Conservation (phyloP, 805 yeast species). For the Kluyveromyces lactis region DNA sequence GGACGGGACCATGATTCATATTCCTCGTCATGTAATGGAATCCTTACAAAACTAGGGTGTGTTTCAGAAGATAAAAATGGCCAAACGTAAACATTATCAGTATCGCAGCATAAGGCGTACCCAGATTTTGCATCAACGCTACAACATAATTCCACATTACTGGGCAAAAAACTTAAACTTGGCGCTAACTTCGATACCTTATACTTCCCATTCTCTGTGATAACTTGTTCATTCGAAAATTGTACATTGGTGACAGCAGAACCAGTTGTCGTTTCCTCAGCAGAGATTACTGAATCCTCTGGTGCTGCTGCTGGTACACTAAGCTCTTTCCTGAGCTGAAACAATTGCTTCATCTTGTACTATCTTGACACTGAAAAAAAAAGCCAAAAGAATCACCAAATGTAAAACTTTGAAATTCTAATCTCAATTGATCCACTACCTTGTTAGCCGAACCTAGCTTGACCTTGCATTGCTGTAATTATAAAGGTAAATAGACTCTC, state of each 20-base stretch:
- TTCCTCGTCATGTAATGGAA: constrained; percentile 22
- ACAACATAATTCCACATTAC: constrained; percentile 27
- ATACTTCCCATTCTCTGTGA: constrained; percentile 27
- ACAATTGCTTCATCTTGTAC: constrained; percentile 14
- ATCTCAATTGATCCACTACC: too few relatives aligned
- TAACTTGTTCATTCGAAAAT: constrained; percentile 10
- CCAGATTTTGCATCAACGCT: constrained; percentile 39
- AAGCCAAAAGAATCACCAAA: too few relatives aligned
- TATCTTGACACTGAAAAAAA: too few relatives aligned
- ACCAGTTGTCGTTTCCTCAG: constrained; percentile 3
- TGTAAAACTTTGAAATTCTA: too few relatives aligned
- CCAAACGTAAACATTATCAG: constrained; percentile 58
- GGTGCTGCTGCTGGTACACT: constrained; percentile 22
- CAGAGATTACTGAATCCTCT: constrained; percentile 13
- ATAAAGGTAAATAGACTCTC: too few relatives aligned
- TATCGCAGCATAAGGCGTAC: constrained; percentile 42
- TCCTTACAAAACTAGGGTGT: constrained; percentile 34
- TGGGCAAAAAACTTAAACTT: constrained; percentile 11
- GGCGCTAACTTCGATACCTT: constrained; percentile 18
- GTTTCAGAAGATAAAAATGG: constrained; percentile 53
- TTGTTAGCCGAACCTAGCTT: too few relatives aligned
- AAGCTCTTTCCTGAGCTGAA: constrained; percentile 26
- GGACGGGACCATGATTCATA: constrained; percentile 11
- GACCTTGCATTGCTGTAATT: too few relatives aligned
- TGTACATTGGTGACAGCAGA: not conserved